Evolutionary conservation across 2,329 filamentous ascomycete species (phyloP).

Genomic region (Cadophora malorum): DNA sequence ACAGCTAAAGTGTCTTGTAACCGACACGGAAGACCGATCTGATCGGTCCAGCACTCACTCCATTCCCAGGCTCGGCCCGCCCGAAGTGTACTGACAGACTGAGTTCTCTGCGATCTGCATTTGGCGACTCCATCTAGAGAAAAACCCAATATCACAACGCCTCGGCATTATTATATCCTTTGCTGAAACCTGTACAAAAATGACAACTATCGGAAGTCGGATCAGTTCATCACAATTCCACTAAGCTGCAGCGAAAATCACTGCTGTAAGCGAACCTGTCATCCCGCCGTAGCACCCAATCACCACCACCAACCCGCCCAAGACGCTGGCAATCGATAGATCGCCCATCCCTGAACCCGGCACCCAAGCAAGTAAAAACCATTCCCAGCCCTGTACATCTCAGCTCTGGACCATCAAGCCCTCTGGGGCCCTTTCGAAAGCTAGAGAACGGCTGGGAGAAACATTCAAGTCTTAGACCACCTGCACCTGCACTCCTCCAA

Average conservation of each 20-base stretch:
- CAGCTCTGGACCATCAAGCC: neutral
- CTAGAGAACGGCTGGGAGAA: neutral
- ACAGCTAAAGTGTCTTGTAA: no score
- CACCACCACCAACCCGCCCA: neutral
- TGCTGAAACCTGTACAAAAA: no score
- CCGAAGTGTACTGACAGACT: no score
- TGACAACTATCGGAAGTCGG: neutral
- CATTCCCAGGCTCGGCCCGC: no score
- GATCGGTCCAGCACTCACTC: no score
- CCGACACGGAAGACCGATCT: no score
- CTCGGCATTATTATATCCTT: no score
- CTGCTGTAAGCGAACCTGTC: neutral
- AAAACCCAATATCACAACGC: no score
- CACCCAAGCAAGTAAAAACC: neutral
- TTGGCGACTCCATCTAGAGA: no score
- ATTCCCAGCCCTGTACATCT: neutral
- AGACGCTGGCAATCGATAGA: conserved; percentile 16
- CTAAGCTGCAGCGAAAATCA: neutral
- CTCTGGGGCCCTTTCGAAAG: neutral
- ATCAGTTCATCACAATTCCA: neutral
- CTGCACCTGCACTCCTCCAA: neutral
- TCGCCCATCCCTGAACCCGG: conserved; percentile 18
- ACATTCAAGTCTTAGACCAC: neutral
- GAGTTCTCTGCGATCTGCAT: no score
- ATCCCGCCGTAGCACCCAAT: conserved; percentile 1